Evolutionary conservation across 2,329 filamentous ascomycete genomes (phyloP), one percentile per base, ranked within the genome.

Genomic region (Microdochium paspali): DNA sequence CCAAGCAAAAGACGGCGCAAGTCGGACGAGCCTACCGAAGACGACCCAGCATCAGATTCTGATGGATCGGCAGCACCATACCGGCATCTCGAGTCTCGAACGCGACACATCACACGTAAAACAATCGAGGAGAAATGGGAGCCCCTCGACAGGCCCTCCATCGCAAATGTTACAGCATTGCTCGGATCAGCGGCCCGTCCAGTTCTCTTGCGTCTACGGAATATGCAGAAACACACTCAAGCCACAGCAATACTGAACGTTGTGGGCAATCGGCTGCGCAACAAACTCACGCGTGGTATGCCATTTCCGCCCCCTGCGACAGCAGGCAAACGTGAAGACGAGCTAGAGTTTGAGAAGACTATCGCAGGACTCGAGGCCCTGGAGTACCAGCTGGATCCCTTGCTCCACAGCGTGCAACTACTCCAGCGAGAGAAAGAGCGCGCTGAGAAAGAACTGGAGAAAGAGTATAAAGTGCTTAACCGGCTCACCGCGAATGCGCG

Each of bases 41-140:
- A 23, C 10, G 47, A 46, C 23, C 15, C 3, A 3, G 30, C 32
- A 23, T 32, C 45, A 24, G 42, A 48, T 10, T 24, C 12, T 30
- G 44, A 26, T 15, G 44, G 26, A 23, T 52, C 58, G 24, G 53
- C 55, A 2, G 48, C 56, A 7, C 54, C 68, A 51, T 80, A 76
- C 59, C 70, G 71, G 42, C 73, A 78, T 54, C 64, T 84, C 44
- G 67, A 70, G 6, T 63, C 76, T 13, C 69, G 68, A 25, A 73
- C 69, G 12, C 73, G 71, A 30, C 69, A 68, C 39, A 69, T 88
- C 40, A 77, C 80, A n/a, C 77, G 74, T 51, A 73, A 76, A 24
- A 76, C 73, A 31, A 85, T 94, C 49, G 74, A 85, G 39, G 67
- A 82, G 39, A 87, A 84, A 59, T 89, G 84, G 84, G 67, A 71